These are phyloP conservation scores for Suhomyces bolitotheri DNA, from an alignment of 1,139 yeast species.

Conservation along the genomic window DNA sequence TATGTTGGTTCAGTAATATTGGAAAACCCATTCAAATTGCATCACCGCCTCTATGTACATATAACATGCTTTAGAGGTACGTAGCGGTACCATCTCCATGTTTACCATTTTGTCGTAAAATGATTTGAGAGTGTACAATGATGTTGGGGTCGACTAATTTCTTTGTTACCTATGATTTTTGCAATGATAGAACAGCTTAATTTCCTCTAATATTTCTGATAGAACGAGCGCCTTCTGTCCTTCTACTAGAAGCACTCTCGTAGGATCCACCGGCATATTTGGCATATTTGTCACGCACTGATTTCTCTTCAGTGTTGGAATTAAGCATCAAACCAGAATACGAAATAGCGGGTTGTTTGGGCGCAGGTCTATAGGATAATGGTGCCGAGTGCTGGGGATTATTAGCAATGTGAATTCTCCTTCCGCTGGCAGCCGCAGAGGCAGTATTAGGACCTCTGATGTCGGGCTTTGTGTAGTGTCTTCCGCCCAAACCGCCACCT, in stretches of 20 bases:
- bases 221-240: slow-evolving; percentile 20
- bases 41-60: too few species aligned
- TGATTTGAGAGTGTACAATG: too few species aligned
- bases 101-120: too few species aligned
- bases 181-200: too few species aligned
- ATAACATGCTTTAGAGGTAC: too few species aligned
- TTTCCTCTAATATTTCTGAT: slow-evolving; percentile 25
- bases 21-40: too few species aligned
- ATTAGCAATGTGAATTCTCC: slow-evolving; percentile 27
- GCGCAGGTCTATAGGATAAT: slow-evolving; percentile 3
- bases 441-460: slow-evolving; percentile 44
- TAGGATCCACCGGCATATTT: slow-evolving; percentile 23
- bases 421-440: slow-evolving; percentile 54
- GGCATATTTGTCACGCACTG: slow-evolving; percentile 37
- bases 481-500: slow-evolving; percentile 70
- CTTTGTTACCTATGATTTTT: too few species aligned
- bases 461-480: slow-evolving; percentile 45
- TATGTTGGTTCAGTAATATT: too few species aligned
- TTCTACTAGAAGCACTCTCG: slow-evolving; percentile 6
- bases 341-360: slow-evolving; percentile 1
- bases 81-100: too few species aligned
- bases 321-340: slow-evolving; percentile 1
- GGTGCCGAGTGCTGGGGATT: slow-evolving; percentile 13
- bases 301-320: slow-evolving; percentile 13
- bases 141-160: too few species aligned